These are phyloP conservation scores for Aspergillus olivimuriae DNA, from an alignment of 495 filamentous ascomycete genomes.

Conservation along the genomic window DNA sequence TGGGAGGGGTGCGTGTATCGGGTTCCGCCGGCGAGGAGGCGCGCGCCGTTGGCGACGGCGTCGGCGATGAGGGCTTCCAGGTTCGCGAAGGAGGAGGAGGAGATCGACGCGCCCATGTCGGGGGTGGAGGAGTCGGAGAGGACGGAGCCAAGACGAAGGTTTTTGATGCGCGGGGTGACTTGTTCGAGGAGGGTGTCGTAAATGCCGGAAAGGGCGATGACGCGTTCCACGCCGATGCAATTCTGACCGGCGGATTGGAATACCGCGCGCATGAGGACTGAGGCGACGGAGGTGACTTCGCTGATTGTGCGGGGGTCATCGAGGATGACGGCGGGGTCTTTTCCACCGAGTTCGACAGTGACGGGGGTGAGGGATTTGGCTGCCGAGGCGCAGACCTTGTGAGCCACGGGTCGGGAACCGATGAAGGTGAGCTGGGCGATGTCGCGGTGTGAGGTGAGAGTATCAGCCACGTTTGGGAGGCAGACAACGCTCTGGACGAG, in stretches of 20 bases:
- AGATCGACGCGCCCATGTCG: conserved; percentile 90
- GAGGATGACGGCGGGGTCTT: conserved; percentile 89
- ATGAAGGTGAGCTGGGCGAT: conserved; percentile 97
- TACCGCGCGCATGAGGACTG: conserved; percentile 80
- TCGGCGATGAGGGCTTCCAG: conserved; percentile 68
- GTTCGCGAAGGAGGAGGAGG: conserved; percentile 58
- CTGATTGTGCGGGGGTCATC: conserved; percentile 56
- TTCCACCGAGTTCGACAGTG: conserved; percentile 86
- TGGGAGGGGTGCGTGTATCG: conserved; percentile 61
- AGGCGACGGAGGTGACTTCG: conserved; percentile 63
- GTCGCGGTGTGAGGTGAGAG: conserved; percentile 79
- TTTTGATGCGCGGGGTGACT: conserved; percentile 63
- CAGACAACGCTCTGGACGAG: conserved; percentile 81
- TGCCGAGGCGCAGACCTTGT: conserved; percentile 79
- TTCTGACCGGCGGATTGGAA: conserved; percentile 99
- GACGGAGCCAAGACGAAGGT: conserved; percentile 63
- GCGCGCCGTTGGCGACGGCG: conserved; percentile 70
- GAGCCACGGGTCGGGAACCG: conserved; percentile 78
- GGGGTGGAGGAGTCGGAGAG: conserved; percentile 46
- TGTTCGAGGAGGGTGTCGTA: conserved; percentile 67
- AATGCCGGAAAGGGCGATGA: conserved; percentile 68
- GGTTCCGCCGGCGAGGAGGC: conserved; percentile 76
- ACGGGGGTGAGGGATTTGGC: conserved; percentile 79
- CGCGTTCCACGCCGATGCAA: conserved; percentile 93
- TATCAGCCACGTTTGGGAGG: conserved; percentile 73